A percentile compares a stretch with the other conserved stretches of the same genome.
Conservation (phyloP, 1,284 basidiomycete genomes). For the Apiotrichum sp. region DNA sequence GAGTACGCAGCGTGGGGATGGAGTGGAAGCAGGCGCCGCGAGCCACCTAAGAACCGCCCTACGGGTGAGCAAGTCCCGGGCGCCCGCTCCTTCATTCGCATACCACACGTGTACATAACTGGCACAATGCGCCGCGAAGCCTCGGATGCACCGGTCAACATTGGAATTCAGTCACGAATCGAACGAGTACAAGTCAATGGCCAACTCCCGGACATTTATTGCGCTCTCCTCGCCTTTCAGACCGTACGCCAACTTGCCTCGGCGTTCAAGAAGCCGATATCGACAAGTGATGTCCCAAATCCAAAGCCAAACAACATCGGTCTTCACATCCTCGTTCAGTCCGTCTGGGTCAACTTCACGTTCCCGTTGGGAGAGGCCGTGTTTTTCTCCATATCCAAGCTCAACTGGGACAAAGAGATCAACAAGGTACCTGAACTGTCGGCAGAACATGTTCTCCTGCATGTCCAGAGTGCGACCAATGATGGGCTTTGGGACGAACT, state of each 20-base stretch:
- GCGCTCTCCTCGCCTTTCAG: slow-evolving; percentile 60
- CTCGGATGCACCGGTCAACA: slow-evolving; percentile 14
- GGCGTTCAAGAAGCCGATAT: slow-evolving; percentile 6
- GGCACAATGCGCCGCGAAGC: slow-evolving; percentile 19
- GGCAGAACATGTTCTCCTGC: slow-evolving; percentile 45
- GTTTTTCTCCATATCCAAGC: slow-evolving; percentile 27
- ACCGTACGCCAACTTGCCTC: slow-evolving; percentile 27
- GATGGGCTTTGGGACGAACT: slow-evolving; percentile 71
- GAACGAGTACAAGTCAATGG: slow-evolving; percentile 49
- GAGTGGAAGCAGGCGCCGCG: slow-evolving; percentile 3
- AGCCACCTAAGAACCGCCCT: neutral
- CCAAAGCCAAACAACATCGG: slow-evolving; percentile 23
- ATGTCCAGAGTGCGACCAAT: slow-evolving; percentile 47
- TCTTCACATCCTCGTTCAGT: slow-evolving; percentile 21
- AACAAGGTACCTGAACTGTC: slow-evolving; percentile 25
- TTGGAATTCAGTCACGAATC: slow-evolving; percentile 25
- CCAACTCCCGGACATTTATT: slow-evolving; percentile 68
- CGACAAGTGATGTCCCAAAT: neutral
- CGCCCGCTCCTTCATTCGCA: slow-evolving; percentile 37
- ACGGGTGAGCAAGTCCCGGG: neutral
- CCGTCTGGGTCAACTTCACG: slow-evolving; percentile 33
- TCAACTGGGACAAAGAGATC: slow-evolving; percentile 22
- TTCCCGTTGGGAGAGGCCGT: slow-evolving; percentile 43
- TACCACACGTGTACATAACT: slow-evolving; percentile 32
- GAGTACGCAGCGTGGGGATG: slow-evolving; percentile 38